Base-by-base conservation (phyloP, 2,329 filamentous ascomycete species). In the Aspergillus proliferans region DNA sequence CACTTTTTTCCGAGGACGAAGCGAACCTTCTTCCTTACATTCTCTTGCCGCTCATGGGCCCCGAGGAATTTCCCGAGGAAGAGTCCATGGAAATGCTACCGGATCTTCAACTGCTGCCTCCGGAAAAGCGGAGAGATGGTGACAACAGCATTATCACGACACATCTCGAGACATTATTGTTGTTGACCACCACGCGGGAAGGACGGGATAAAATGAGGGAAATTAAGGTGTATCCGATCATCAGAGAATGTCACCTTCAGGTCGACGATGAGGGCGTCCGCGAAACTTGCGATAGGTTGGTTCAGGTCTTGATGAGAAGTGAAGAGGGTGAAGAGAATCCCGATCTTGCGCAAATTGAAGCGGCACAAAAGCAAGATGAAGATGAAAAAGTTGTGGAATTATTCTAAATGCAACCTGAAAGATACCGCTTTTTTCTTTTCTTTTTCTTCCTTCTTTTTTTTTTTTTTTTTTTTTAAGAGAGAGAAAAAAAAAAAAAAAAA, bases 11-110 rank as follows among this genome's bases (percentile, higher is more conserved):
- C 0, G 83, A 87, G 46, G 80, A 84, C 15, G 83, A 84, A 36
- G 83, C 91, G 45, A 86, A 95, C 59, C 79, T 97, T 14, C 73
- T 97, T 4, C 91, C 92, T 0, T 97, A 97, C 67, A 76, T 97
- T 14, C 73, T 98, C 8, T 77, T 96, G 6, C 92, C 93, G 0
- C 84, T 97, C 43, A 92, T 86, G 61, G 92, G 92, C 0, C 84
- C 80, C 30, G 93, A 97, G 66, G 88, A 93, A 64, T 96, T 92
- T 65, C 78, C 85, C 15, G 87, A 91, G 33, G 89, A 96, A 44
- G 93, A 98, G 57, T 86, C 81, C 50, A 79, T 89, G 64, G 82
- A 79, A 36, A 95, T 98, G 89, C 77, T 95, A 9, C 84, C 90
- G 0, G 93, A 97, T 66, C 76, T 95, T 54, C 92, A 97, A 70